Evolutionary conservation across 2,329 filamentous ascomycete species (phyloP).

Genomic region (Berkeleyomyces rouxiae): DNA sequence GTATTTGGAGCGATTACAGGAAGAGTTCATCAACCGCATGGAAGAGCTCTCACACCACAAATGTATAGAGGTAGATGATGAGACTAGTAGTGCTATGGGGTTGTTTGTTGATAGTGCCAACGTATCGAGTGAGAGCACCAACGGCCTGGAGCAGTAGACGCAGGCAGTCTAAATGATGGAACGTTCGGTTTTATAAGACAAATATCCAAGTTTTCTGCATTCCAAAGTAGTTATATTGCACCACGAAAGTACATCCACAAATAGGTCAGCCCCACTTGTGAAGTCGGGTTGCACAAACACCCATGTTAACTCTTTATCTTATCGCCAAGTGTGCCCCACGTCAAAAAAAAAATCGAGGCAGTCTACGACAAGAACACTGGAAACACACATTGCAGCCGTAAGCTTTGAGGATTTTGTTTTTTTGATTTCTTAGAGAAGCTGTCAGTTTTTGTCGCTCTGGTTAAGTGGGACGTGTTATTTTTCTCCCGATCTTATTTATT

Average conservation of each 20-base stretch:
- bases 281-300: not conserved
- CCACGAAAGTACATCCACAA: not conserved
- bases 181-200: too few relatives aligned
- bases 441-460: too few relatives aligned
- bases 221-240: too few relatives aligned
- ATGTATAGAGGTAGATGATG: slow-evolving; percentile 49
- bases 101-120: not conserved
- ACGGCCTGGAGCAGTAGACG: too few relatives aligned
- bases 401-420: not conserved
- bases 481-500: too few relatives aligned
- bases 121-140: not conserved
- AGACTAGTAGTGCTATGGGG: not conserved
- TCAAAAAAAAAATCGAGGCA: slow-evolving; percentile 7
- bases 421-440: not conserved
- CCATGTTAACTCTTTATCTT: slow-evolving; percentile 7
- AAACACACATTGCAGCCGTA: not conserved
- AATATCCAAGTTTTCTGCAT: too few relatives aligned
- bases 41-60: slow-evolving; percentile 20
- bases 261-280: not conserved
- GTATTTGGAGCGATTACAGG: slow-evolving; percentile 52
- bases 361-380: not conserved
- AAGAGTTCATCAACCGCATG: slow-evolving; percentile 44
- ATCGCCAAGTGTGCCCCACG: slow-evolving; percentile 3
- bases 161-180: too few relatives aligned
- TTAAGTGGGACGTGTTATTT: too few relatives aligned